Base-by-base conservation (phyloP, 2,329 filamentous ascomycete species). In the Microascus cirrosus region DNA sequence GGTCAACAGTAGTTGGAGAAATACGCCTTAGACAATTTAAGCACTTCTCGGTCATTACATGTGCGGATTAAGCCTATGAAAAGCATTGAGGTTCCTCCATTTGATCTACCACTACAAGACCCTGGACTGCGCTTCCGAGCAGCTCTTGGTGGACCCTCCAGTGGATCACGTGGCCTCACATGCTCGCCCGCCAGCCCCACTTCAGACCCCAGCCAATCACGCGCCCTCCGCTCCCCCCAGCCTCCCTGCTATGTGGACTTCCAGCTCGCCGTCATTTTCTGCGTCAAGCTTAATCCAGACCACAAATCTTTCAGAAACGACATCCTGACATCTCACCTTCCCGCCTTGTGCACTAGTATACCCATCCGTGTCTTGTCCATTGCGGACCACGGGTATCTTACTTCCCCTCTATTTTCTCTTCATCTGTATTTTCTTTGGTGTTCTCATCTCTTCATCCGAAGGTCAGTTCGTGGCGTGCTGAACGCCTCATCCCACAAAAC, bases 401-500 rank as follows among this genome's bases (percentile, higher is more conserved):
- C 58, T 59, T 59, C 57, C 58, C 57, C 57, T 61, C 59, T 60
- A 56, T 59, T 55, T 20, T 42, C 50, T 50, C 55, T 59, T 53
- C 57, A 59, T 59, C 62, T 62, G 50, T 50, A 53, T 22, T n/a
- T 28, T 63, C 60, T 51, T 62, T 53, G 42, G 52, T n/a, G 13
- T 35, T 63, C 60, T 53, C 59, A 60, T 36, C 11, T 24, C 22
- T 12, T 24, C 48, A 52, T 53, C 32, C 36, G 39, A 32, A 56
- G 39, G n/a, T 56, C 53, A 56, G 48, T 35, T 50, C 39, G 68
- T 69, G 68, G 66, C 71, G 73, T 73, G 69, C 70, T 73, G 62
- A 67, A 73, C 73, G 73, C 71, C 69, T 70, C 69, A 62, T 65
- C 62, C 61, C 59, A 62, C 45, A 50, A 50, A 60, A 67, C 67